Evolutionary conservation across 352 stramenopile species (phyloP).

Genomic region (Phytophthora litchii): DNA sequence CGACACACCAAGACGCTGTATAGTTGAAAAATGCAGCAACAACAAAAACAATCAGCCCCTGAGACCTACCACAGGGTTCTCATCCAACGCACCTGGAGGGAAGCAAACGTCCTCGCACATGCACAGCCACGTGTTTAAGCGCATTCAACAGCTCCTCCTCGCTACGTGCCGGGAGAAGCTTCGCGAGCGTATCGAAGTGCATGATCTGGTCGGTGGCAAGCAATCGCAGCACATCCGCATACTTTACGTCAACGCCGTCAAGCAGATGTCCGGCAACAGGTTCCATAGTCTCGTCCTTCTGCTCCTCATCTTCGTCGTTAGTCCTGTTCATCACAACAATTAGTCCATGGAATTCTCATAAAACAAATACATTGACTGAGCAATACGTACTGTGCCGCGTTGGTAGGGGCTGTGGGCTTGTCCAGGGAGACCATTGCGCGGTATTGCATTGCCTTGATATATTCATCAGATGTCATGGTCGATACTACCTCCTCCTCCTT

Average conservation of each 20-base stretch:
- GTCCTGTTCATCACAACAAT: constrained; percentile 20
- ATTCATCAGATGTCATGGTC: constrained; percentile 68
- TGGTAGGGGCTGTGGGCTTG: constrained; percentile 26
- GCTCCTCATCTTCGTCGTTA: constrained; percentile 40
- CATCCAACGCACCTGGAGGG: constrained; percentile 41
- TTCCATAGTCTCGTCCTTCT: constrained; percentile 54
- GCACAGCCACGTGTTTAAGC: constrained; percentile 49
- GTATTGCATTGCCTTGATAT: constrained; percentile 81
- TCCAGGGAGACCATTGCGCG: constrained; percentile 42
- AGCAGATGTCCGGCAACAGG: constrained; percentile 28
- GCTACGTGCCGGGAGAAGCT: constrained; percentile 41
- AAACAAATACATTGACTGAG: neutral
- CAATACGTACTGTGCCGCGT: constrained; percentile 27
- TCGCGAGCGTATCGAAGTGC: constrained; percentile 54
- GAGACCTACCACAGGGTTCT: neutral
- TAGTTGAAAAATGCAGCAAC: neutral
- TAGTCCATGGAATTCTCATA: too few relatives aligned
- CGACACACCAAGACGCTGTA: constrained; percentile 41
- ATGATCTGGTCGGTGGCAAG: constrained; percentile 44
- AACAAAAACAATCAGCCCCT: constrained; percentile 1
- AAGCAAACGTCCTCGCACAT: constrained; percentile 49
- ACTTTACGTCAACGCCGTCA: constrained; percentile 37
- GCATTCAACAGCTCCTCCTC: constrained; percentile 50
- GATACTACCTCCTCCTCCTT: constrained; percentile 77
- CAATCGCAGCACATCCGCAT: constrained; percentile 29